Base-by-base conservation (phyloP, 768 basidiomycete genomes). In the Rubroboletus pulcherrimus region DNA sequence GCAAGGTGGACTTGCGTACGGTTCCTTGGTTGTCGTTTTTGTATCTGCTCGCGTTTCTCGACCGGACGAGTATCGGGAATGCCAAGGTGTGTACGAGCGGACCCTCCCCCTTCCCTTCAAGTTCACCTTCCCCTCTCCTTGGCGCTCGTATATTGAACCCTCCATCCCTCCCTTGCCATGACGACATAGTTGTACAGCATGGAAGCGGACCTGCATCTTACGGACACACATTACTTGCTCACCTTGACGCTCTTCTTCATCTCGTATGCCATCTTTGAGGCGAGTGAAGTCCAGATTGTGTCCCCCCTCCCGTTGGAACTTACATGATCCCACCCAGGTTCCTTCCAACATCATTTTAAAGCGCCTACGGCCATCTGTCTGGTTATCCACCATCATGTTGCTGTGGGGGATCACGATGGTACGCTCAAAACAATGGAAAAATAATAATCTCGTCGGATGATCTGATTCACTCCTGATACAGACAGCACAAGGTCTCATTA, bases 321-420 rank as follows among this genome's bases (percentile, higher is more conserved):
- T 11, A 33, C 21, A 3, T 10, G 35, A 26, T 11, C 15, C 3
- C n/a, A 7, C 7, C 12, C 19, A 79, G 78, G 81, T 89, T 30
- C 89, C 89, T 3, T 87, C 85, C 14, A 89, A 89, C 57, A 71
- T 88, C 3, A 83, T 87, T 66, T 71, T 89, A 49, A 89, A 89
- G 66, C 81, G 86, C 34, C 75, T 89, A 33, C 78, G 87, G 1
- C 90, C 89, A 0, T 89, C 88, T 4, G 68, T 92, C 35, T 91
- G 89, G 89, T 73, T 92, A 6, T 87, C 87, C 6, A 56, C 77
- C 29, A 75, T 91, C 50, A 91, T 92, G 89, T 58, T 88, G 3
- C 61, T 81, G 17, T 89, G 88, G 87, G 88, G 87, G 3, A 60
- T 89, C 31, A 83, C 84, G 76, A 89, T 89, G 88, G 87, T 87